These are phyloP conservation scores for Mycosphaerella sp. DNA, from an alignment of 2,329 filamentous ascomycete species.

Conservation along the genomic window DNA sequence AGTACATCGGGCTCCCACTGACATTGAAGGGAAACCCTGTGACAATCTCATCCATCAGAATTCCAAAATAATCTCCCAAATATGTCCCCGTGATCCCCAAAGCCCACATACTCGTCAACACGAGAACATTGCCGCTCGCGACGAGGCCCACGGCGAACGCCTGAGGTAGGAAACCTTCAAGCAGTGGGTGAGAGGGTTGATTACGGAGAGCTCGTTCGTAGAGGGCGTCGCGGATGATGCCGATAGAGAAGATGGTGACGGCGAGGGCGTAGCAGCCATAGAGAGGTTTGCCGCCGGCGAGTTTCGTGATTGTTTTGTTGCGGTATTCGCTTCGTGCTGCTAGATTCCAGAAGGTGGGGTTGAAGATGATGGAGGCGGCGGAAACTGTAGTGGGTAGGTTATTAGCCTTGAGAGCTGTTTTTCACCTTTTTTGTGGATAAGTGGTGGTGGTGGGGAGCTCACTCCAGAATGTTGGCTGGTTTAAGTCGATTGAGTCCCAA, in stretches of 20 bases:
- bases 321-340: conserved; percentile 85
- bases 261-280: conserved; percentile 86
- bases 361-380: conserved; percentile 72
- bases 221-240: conserved; percentile 70
- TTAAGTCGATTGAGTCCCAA: conserved; percentile 36
- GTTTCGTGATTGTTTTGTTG: conserved; percentile 78
- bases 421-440: background rate
- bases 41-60: conserved; percentile 91
- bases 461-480: conserved; percentile 45
- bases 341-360: conserved; percentile 98
- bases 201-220: conserved; percentile 77
- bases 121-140: conserved; percentile 70
- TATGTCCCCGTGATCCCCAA: conserved; percentile 94
- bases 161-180: conserved; percentile 55
- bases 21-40: conserved; percentile 95
- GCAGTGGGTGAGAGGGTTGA: conserved; percentile 67
- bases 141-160: conserved; percentile 66
- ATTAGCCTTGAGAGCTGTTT: background rate
- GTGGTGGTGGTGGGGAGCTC: conserved; percentile 15
- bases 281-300: conserved; percentile 71
- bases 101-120: conserved; percentile 82
- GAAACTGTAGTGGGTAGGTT: conserved; percentile 18
- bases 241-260: conserved; percentile 81
- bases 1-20: conserved; percentile 90
- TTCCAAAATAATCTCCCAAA: conserved; percentile 96